These are phyloP conservation scores for Penicillium sumatraense DNA, from an alignment of 2,329 filamentous ascomycete genomes.

Conservation along the genomic window DNA sequence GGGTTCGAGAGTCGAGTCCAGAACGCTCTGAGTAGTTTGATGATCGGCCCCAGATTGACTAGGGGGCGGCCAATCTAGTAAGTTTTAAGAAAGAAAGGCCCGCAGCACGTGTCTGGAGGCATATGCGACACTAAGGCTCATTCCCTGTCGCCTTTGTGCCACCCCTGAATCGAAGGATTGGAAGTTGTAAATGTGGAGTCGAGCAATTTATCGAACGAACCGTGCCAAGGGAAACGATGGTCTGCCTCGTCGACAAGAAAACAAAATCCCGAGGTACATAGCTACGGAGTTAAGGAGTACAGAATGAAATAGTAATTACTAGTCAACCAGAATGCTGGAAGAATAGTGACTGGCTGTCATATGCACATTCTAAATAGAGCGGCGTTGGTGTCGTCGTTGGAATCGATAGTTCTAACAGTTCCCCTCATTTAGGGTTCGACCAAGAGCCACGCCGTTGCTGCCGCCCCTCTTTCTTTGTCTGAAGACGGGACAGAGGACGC, in stretches of 20 bases:
- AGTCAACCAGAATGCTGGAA: not conserved
- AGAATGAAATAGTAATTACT: too few species aligned
- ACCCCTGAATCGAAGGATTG: conserved; percentile 12
- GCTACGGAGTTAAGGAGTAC: too few species aligned
- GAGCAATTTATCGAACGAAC: not conserved
- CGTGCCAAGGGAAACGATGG: not conserved
- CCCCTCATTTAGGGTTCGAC: not conserved
- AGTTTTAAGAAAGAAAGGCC: not conserved
- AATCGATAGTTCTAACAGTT: conserved; percentile 3
- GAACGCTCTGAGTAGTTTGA: conserved; percentile 9
- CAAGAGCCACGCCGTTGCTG: not conserved
- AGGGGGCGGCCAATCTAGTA: conserved; percentile 1
- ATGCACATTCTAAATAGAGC: not conserved
- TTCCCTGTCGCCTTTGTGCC: not conserved
- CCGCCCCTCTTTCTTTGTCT: not conserved
- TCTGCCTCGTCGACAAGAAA: not conserved
- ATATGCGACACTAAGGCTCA: conserved; percentile 24
- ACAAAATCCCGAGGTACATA: not conserved
- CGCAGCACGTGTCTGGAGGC: conserved; percentile 25
- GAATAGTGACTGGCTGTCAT: not conserved
- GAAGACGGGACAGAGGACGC: not conserved
- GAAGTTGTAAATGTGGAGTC: not conserved
- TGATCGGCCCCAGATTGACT: conserved; percentile 8
- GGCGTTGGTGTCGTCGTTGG: not conserved
- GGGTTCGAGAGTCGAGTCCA: conserved; percentile 9